Percentiles rank a stretch among this genome's conserved stretches.
These are phyloP conservation scores for Choiromyces venosus DNA, from an alignment of 495 filamentous ascomycete genomes.

Conservation along the genomic window DNA sequence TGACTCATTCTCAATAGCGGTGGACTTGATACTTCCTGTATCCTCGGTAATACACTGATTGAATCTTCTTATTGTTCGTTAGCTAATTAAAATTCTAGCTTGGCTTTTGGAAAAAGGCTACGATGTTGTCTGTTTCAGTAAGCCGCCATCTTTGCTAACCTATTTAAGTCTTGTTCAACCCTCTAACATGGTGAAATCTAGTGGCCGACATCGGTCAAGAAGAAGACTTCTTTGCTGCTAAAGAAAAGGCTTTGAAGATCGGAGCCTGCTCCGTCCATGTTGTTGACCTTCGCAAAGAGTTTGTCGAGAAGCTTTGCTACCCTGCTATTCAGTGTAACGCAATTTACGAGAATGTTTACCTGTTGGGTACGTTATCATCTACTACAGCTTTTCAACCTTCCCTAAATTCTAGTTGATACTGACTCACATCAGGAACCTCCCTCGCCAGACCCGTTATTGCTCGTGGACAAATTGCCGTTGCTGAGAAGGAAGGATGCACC, in stretches of 20 bases:
- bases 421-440: slow-evolving; percentile 51
- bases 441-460: slow-evolving; percentile 88
- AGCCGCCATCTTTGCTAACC: slow-evolving; percentile 26
- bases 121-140: slow-evolving; percentile 62
- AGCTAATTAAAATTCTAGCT: slow-evolving; percentile 45
- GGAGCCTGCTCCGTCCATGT: slow-evolving; percentile 61
- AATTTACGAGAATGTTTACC: slow-evolving; percentile 77
- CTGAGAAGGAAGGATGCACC: slow-evolving; percentile 61
- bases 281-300: slow-evolving; percentile 65
- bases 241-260: slow-evolving; percentile 62
- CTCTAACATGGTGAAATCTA: slow-evolving; percentile 42
- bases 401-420: not conserved
- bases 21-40: slow-evolving; percentile 64
- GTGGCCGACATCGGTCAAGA: slow-evolving; percentile 63
- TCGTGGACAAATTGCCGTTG: slow-evolving; percentile 69
- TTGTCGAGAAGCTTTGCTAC: slow-evolving; percentile 82
- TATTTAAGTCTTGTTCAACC: not conserved
- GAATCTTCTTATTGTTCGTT: slow-evolving; percentile 3
- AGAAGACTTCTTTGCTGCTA: slow-evolving; percentile 62
- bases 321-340: slow-evolving; percentile 84
- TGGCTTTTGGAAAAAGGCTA: slow-evolving; percentile 67
- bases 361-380: slow-evolving; percentile 53
- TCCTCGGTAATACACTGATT: slow-evolving; percentile 44
- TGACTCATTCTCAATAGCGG: slow-evolving; percentile 37
- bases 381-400: not conserved